phyloP scores from a whole-genome alignment of 306 rosid species.

The Lathyrus aphaca region DNA sequence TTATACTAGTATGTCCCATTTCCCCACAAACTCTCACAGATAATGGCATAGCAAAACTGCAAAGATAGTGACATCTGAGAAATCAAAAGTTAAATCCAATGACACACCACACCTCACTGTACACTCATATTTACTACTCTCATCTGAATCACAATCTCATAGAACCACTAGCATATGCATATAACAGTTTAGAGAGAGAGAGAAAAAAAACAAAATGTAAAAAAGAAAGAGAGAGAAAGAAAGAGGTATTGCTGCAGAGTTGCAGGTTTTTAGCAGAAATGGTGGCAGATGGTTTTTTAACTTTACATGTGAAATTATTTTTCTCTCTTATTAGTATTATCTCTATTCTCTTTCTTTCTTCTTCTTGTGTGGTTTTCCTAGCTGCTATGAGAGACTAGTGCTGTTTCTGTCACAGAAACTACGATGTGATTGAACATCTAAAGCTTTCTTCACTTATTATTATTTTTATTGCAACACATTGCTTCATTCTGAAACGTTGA shows the following conservation, averaged over 20 bases:
- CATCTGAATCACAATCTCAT: not conserved
- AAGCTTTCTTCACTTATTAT: constrained; percentile 32
- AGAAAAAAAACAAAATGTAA: constrained; percentile 17
- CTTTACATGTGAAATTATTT: constrained; percentile 78
- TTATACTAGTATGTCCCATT: constrained; percentile 32
- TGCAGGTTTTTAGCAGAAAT: constrained; percentile 83
- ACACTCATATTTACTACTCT: constrained; percentile 45
- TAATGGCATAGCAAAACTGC: constrained; percentile 44
- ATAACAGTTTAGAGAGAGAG: constrained; percentile 40
- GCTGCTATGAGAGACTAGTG: constrained; percentile 4
- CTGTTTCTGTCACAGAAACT: constrained; percentile 45
- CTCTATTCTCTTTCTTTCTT: too few species aligned
- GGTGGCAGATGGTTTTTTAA: constrained; percentile 77
- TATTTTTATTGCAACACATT: not conserved
- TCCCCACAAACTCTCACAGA: constrained; percentile 44
- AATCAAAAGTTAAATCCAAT: constrained; percentile 43
- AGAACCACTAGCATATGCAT: not conserved
- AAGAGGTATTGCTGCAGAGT: constrained; percentile 43
- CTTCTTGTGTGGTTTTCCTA: constrained; percentile 39
- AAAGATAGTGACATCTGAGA: constrained; percentile 59
- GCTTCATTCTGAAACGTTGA: constrained; percentile 9
- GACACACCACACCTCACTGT: constrained; percentile 38
- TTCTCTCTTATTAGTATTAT: constrained; percentile 5
- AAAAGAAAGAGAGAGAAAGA: constrained; percentile 37
- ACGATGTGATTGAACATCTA: constrained; percentile 80